Evolutionary conservation across 1,284 basidiomycete genomes (phyloP), one percentile per base, ranked within the genome.

Genomic region (Wolfiporia cocos): DNA sequence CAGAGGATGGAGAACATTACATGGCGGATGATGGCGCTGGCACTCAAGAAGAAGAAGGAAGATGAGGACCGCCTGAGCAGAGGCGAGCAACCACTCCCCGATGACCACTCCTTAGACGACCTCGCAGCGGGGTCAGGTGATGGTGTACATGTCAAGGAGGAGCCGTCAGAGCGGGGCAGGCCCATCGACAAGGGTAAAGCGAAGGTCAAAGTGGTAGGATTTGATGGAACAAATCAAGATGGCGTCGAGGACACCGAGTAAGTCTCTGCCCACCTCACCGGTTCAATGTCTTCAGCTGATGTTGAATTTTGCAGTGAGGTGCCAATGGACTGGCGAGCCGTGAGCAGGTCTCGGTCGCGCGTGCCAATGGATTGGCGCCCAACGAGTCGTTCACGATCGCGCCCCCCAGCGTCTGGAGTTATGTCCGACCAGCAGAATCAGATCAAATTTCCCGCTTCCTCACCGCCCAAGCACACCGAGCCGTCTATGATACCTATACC

Each of bases 21-120:
- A 0, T 97, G 95, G 95, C 71, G 96, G 48, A 91, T 98, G 90
- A 97, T 97, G 94, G 88, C 93, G 33, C 71, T 99, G 57, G 88
- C 86, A 7, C 66, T 97, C 48, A 86, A 87, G 69, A 93, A 90
- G 71, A 86, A 87, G 68, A 85, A 76, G 64, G 84, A 78, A 42
- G 83, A 80, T 43, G 90, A 79, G 56, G 81, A 51, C 39, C 56
- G 47, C 40, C 44, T 44, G 23, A 52, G 47, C 46, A 51, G 44
- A 37, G 50, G 37, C 31, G 37, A 32, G 37, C 44, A 48, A 42
- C 23, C 21, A 34, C 43, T 46, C 34, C 51, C 56, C 19, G 17
- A 36, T 5, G 23, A 24, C 4, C 18, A 26, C 14, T n/a, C 31
- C 15, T 4, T 19, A 12, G 38, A 40, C n/a, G 22, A 19, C 26